Conservation (phyloP, 2,329 filamentous ascomycete species). For the Calonectria pteridis region DNA sequence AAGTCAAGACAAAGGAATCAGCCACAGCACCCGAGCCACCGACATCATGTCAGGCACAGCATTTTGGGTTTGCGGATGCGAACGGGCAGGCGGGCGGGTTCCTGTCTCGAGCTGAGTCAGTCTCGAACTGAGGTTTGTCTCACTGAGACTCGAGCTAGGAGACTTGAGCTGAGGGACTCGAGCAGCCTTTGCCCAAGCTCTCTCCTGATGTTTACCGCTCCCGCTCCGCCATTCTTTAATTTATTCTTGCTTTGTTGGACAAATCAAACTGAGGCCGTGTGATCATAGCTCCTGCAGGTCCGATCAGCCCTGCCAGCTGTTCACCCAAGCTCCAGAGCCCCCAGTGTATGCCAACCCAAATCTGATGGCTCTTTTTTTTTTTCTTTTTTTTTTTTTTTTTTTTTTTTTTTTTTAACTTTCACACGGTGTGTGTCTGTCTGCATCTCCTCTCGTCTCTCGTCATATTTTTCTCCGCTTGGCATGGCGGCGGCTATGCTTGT, state of each 20-base stretch:
- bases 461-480: background rate
- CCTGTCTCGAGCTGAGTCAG: background rate
- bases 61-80: background rate
- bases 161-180: background rate
- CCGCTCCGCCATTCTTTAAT: background rate
- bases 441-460: too few species aligned
- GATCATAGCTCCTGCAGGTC: conserved; percentile 12
- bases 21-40: background rate
- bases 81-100: background rate
- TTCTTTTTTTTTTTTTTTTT: too few species aligned
- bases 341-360: background rate
- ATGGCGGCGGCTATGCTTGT: conserved; percentile 29
- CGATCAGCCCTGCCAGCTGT: conserved; percentile 11
- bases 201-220: conserved; percentile 3
- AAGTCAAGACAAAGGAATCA: background rate
- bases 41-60: background rate
- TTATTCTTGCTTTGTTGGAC: conserved; percentile 17
- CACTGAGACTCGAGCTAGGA: background rate
- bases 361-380: conserved; percentile 4
- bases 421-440: too few species aligned
- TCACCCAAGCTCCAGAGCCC: background rate
- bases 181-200: background rate
- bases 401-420: too few species aligned
- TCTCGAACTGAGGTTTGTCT: background rate
- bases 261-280: conserved; percentile 15